phyloP scores from a whole-genome alignment of 345 rosid species.

The Syzygium oleosum region DNA sequence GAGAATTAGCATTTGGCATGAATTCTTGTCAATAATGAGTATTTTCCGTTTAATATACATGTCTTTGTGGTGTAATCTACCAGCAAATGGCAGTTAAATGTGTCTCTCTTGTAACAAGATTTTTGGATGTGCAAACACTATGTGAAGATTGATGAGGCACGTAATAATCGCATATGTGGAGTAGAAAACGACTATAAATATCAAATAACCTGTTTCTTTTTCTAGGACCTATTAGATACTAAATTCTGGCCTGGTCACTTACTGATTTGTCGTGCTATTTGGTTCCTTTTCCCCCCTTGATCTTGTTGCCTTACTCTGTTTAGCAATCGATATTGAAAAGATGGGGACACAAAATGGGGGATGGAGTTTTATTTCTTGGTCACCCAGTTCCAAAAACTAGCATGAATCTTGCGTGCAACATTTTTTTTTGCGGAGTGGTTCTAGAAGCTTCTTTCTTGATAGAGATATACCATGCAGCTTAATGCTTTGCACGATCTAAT shows the following conservation, averaged over 20 bases:
- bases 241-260: not conserved
- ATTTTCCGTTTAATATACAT: not conserved
- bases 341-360: not conserved
- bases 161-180: not conserved
- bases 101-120: not conserved
- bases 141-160: not conserved
- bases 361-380: not conserved
- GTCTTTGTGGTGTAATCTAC: not conserved
- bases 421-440: not conserved
- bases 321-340: not conserved
- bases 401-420: not conserved
- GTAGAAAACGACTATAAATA: not conserved
- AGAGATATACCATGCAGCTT: not conserved
- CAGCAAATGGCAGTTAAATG: not conserved
- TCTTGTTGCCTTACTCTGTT: not conserved
- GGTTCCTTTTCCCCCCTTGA: not conserved
- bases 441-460: not conserved
- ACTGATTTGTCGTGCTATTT: not conserved
- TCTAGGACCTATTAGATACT: not conserved
- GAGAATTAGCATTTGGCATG: not conserved
- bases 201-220: not conserved
- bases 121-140: not conserved
- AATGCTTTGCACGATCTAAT: not conserved
- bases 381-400: not conserved
- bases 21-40: not conserved